phyloP scores from a whole-genome alignment of 164 flowering plant species.

The Nymphaea colorata region DNA sequence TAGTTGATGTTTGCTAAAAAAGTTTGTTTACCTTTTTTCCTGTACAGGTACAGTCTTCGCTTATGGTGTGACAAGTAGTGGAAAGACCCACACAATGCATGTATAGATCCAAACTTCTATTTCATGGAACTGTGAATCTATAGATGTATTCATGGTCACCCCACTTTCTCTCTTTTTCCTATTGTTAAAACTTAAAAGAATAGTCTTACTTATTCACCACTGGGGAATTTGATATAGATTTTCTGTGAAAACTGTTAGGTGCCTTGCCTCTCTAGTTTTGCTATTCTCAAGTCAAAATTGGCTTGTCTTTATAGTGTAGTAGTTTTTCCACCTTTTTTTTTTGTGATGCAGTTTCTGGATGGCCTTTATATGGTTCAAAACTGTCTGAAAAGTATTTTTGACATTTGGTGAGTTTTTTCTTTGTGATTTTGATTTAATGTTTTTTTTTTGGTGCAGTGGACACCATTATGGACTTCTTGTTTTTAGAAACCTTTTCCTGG shows the following conservation, averaged over 20 bases:
- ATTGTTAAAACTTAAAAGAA: neutral
- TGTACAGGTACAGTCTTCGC: conserved; percentile 79
- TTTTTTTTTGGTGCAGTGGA: too few relatives aligned
- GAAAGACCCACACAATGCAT: conserved; percentile 96
- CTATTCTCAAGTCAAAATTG: too few relatives aligned
- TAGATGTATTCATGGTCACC: neutral
- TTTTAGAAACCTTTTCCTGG: too few relatives aligned
- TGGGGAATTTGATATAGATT: neutral
- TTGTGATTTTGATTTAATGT: too few relatives aligned
- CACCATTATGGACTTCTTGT: too few relatives aligned
- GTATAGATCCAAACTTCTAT: conserved; percentile 25
- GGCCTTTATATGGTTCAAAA: too few relatives aligned
- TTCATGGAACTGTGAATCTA: too few relatives aligned
- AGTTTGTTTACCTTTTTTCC: neutral
- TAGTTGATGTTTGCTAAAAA: neutral
- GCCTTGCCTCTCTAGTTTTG: neutral
- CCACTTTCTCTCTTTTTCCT: neutral
- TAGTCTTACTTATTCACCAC: neutral
- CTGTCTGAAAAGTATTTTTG: too few relatives aligned
- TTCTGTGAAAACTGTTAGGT: neutral
- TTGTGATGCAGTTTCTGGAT: too few relatives aligned
- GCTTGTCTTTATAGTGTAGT: too few relatives aligned
- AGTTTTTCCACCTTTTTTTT: too few relatives aligned
- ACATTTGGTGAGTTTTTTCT: too few relatives aligned
- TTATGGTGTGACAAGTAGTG: conserved; percentile 98